Percentiles rank a stretch among this genome's conserved stretches.
Conservation (phyloP, 2,329 filamentous ascomycete species). For the Graphilbum fragrans region DNA sequence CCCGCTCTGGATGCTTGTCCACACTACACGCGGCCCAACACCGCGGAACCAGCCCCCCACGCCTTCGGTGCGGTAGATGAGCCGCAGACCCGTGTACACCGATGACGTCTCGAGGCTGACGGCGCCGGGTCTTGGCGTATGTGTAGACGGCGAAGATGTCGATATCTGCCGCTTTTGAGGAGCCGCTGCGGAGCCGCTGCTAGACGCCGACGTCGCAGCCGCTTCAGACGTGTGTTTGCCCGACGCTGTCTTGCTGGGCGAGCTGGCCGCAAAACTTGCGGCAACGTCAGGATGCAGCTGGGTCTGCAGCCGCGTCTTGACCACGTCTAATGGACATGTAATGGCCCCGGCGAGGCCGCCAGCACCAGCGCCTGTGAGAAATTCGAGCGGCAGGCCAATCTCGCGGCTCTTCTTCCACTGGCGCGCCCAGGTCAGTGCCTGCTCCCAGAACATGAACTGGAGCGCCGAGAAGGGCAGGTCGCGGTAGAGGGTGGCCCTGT, state of each 20-base stretch:
- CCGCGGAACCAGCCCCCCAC: slow-evolving; percentile 86
- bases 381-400: slow-evolving; percentile 75
- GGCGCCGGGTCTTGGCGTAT: slow-evolving; percentile 66
- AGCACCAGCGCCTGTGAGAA: slow-evolving; percentile 78
- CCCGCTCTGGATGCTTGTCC: slow-evolving; percentile 94
- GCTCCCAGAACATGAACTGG: slow-evolving; percentile 97
- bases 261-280: background rate
- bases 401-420: slow-evolving; percentile 67
- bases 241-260: background rate
- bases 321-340: slow-evolving; percentile 91
- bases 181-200: slow-evolving; percentile 12
- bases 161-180: slow-evolving; percentile 65
- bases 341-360: slow-evolving; percentile 89
- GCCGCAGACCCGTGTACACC: slow-evolving; percentile 66
- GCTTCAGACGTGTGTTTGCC: background rate
- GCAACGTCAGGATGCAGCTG: slow-evolving; percentile 47
- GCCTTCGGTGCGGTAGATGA: slow-evolving; percentile 88
- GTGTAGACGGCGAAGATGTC: slow-evolving; percentile 78
- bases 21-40: slow-evolving; percentile 82
- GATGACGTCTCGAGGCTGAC: slow-evolving; percentile 80
- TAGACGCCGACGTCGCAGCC: background rate
- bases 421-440: slow-evolving; percentile 74
- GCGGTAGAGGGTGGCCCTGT: slow-evolving; percentile 87
- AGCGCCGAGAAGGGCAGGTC: slow-evolving; percentile 92
- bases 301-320: slow-evolving; percentile 93